phyloP scores from a whole-genome alignment of 1,284 basidiomycete species.

The Albatrellus sp. region DNA sequence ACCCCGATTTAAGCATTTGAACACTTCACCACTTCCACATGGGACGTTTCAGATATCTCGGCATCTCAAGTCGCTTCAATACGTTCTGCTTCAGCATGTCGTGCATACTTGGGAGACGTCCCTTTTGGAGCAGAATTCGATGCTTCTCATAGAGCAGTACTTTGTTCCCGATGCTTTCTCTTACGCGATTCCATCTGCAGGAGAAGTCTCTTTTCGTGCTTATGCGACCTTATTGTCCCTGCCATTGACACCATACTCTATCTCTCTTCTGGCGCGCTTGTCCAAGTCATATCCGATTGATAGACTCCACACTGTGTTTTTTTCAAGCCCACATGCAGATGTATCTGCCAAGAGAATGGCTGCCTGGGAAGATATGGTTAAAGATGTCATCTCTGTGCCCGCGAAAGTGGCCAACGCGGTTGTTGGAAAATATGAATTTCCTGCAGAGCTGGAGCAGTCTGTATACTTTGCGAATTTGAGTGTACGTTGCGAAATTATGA shows the following conservation, averaged over 20 bases:
- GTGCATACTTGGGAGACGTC: slow-evolving; percentile 55
- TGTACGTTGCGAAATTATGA: slow-evolving; percentile 40
- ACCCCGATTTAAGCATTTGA: slow-evolving; percentile 32
- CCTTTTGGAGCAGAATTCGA: slow-evolving; percentile 36
- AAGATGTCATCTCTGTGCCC: slow-evolving; percentile 47
- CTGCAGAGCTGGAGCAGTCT: slow-evolving; percentile 36
- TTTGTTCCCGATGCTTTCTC: slow-evolving; percentile 56
- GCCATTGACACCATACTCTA: slow-evolving; percentile 31
- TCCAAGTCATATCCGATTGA: slow-evolving; percentile 54
- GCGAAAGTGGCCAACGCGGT: slow-evolving; percentile 56
- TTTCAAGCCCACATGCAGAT: slow-evolving; percentile 14
- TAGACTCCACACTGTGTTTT: slow-evolving; percentile 42
- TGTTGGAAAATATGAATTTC: slow-evolving; percentile 24
- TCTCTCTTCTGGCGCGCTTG: slow-evolving; percentile 43
- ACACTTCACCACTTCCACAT: slow-evolving; percentile 21
- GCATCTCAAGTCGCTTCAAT: slow-evolving; percentile 49
- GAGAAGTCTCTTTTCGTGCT: slow-evolving; percentile 42
- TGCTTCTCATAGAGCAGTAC: slow-evolving; percentile 43
- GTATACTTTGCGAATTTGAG: slow-evolving; percentile 41
- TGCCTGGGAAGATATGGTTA: slow-evolving; percentile 61
- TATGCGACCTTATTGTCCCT: slow-evolving; percentile 49
- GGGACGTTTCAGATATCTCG: slow-evolving; percentile 26
- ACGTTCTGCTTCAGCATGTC: slow-evolving; percentile 48
- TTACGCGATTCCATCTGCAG: slow-evolving; percentile 33
- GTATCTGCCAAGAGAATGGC: slow-evolving; percentile 20